Base-by-base conservation (phyloP, 257 asterid genomes). In the Primulina tabacum region DNA sequence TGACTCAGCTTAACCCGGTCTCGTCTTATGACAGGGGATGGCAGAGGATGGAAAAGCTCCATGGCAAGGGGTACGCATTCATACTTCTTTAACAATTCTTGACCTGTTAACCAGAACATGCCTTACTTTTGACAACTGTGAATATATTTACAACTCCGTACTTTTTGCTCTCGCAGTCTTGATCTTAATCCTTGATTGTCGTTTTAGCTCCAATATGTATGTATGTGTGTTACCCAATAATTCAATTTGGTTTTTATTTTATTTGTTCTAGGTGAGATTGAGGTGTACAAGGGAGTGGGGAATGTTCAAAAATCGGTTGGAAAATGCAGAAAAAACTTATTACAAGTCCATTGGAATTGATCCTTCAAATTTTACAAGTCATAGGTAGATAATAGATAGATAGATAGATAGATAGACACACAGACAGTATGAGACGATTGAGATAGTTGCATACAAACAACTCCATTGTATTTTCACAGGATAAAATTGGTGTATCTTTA, bases 231-330 rank as follows among this genome's bases (percentile, higher is more conserved):
- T 33, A 28, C 4, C 57, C 20, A 10, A 24, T 0, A n/a, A 67
- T 50, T 0, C 43, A 59, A 14, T 14, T 60, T 26, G 24, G 21
- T 8, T 68, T 18, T n/a, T 67, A 35, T 57, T 53, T 7, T 32
- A 60, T 52, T 62, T 47, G 73, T 75, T 28, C 21, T 75, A 90
- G 94, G 96, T 91, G 76, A 78, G 96, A 52, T 79, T 70, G 63
- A 83, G 97, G 80, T 89, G 97, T 62, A 68, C 57, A 76, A 79
- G 50, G 17, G 96, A 92, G 76, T 90, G 98, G 98, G 71, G 66
- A n/a, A 84, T 92, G 85, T 90, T 92, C 76, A 85, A 71, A 71
- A 20, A 26, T 17, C 79, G 98, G 78, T 20, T 92, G 77, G 69
- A 70, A 53, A 77, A 68, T 55, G 97, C 98, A 8, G 97, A 92